Evolutionary conservation across 495 filamentous ascomycete genomes (phyloP).

Genomic region (Amphirosellinia nigrospora): DNA sequence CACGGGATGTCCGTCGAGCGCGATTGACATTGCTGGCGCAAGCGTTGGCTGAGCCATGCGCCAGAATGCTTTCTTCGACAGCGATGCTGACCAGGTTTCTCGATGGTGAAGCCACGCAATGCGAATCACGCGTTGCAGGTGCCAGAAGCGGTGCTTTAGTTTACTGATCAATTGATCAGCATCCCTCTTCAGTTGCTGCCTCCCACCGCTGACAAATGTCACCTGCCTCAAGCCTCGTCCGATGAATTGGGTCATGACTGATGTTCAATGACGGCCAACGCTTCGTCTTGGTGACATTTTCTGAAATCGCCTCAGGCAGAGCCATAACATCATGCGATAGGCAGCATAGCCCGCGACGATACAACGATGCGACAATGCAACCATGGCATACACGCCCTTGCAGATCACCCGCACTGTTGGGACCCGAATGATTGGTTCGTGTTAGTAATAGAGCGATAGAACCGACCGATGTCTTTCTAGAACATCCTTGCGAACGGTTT

Average conservation of each 20-base stretch:
- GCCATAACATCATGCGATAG: conserved; percentile 8
- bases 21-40: conserved; percentile 7
- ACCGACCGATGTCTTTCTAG: background rate
- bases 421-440: conserved; percentile 14
- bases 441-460: background rate
- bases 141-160: background rate
- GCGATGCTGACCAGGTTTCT: background rate
- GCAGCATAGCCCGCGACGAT: conserved; percentile 1
- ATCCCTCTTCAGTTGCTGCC: background rate
- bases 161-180: conserved; percentile 4
- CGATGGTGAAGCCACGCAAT: background rate
- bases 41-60: conserved; percentile 9
- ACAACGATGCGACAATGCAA: conserved; percentile 11
- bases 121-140: conserved; percentile 2
- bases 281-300: background rate
- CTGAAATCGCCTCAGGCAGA: conserved; percentile 4
- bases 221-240: background rate
- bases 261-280: background rate
- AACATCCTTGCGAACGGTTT: background rate
- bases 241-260: background rate
- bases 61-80: background rate
- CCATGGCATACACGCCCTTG: conserved; percentile 4
- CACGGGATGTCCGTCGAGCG: conserved; percentile 15
- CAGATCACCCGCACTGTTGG: conserved; percentile 7
- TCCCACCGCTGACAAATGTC: conserved; percentile 16